Evolutionary conservation across 345 rosid genomes (phyloP).

Genomic region (Arabidopsis arenosa): DNA sequence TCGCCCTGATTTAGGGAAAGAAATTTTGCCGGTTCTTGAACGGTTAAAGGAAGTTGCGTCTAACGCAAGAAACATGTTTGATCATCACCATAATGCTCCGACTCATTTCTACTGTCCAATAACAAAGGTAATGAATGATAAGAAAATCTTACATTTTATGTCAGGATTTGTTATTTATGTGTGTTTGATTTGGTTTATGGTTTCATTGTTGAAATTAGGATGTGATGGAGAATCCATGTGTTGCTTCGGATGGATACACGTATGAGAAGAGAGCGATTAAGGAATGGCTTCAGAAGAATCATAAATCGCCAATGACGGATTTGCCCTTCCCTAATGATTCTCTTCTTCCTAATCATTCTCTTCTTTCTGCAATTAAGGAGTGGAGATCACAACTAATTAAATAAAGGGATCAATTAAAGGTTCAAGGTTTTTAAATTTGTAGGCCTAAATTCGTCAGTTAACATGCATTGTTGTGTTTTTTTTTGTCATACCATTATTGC

Average conservation of each 20-base stretch:
- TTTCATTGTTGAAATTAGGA: conserved; percentile 52
- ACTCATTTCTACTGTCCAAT: conserved; percentile 83
- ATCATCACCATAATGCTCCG: conserved; percentile 51
- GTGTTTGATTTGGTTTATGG: conserved; percentile 5
- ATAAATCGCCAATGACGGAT: conserved; percentile 74
- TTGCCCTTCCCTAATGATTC: conserved; percentile 56
- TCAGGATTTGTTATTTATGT: neutral
- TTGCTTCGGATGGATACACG: conserved; percentile 88
- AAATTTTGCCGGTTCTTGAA: conserved; percentile 73
- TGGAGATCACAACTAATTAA: conserved; percentile 59
- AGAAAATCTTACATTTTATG: neutral
- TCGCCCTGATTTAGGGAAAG: conserved; percentile 69
- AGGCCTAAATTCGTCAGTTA: neutral
- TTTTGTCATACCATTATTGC: neutral
- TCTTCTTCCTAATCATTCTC: conserved; percentile 73
- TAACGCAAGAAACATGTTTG: conserved; percentile 40
- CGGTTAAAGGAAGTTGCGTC: conserved; percentile 61
- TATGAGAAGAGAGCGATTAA: conserved; percentile 72
- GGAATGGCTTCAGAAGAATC: conserved; percentile 64
- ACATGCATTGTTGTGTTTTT: conserved; percentile 13
- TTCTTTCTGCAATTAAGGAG: conserved; percentile 69
- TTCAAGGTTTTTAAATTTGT: neutral
- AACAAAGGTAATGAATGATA: conserved; percentile 57
- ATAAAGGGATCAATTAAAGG: neutral
- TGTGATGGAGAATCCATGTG: conserved; percentile 84